Evolutionary conservation across 371 early-diverging fungal genomes (phyloP).

Genomic region (Homolaphlyctis polyrhiza): DNA sequence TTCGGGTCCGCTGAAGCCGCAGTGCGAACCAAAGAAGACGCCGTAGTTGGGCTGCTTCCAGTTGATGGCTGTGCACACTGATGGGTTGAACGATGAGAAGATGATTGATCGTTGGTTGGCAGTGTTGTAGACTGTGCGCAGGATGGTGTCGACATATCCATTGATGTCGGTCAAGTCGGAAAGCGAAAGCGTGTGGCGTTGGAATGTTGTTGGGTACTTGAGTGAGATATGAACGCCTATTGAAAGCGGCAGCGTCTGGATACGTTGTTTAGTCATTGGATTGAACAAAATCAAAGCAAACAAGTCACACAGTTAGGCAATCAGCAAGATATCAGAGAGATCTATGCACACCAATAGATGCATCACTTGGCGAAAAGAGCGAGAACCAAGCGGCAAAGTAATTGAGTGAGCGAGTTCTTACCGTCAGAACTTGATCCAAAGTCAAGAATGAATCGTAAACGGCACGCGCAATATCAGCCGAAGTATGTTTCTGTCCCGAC

Average conservation of each 20-base stretch:
- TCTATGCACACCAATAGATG: too few relatives aligned
- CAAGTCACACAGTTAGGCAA: too few relatives aligned
- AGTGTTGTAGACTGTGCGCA: slow-evolving; percentile 69
- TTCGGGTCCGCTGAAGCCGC: slow-evolving; percentile 42
- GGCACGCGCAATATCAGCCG: slow-evolving; percentile 22
- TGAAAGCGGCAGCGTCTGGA: slow-evolving; percentile 61
- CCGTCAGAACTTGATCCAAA: slow-evolving; percentile 71
- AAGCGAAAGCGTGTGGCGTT: slow-evolving; percentile 41
- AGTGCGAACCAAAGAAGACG: slow-evolving; percentile 77
- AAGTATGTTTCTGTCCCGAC: background rate
- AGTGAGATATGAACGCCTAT: slow-evolving; percentile 82
- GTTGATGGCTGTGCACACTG: slow-evolving; percentile 85
- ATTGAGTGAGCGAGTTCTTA: too few relatives aligned
- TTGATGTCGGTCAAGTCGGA: slow-evolving; percentile 65
- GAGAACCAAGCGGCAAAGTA: too few relatives aligned
- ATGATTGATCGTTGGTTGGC: slow-evolving; percentile 56
- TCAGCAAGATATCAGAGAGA: too few relatives aligned
- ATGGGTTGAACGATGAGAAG: slow-evolving; percentile 85
- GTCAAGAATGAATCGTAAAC: slow-evolving; percentile 54
- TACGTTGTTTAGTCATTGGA: too few relatives aligned
- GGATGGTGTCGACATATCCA: slow-evolving; percentile 74
- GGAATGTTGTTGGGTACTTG: slow-evolving; percentile 69
- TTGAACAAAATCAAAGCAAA: slow-evolving; percentile 32
- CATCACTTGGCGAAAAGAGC: too few relatives aligned
- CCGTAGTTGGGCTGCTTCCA: slow-evolving; percentile 98